phyloP scores from a whole-genome alignment of 169 alveolate genomes.

The Plasmodium gallinaceum region DNA sequence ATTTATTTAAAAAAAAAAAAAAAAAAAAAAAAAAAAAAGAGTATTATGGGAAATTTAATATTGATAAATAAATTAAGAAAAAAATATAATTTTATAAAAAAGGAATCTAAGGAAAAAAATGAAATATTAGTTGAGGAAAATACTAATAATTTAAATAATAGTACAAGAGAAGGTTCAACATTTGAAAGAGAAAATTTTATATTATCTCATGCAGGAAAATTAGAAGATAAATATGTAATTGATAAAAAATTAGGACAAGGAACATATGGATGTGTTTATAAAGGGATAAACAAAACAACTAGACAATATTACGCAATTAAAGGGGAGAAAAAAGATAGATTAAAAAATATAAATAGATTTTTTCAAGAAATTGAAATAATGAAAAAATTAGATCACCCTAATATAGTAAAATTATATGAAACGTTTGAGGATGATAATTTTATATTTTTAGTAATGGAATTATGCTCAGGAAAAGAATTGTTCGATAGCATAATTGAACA shows the following conservation, averaged over 20 bases:
- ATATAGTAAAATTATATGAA: conserved; percentile 92
- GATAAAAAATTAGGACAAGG: conserved; percentile 91
- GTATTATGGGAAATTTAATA: background rate
- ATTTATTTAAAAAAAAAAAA: too few species aligned
- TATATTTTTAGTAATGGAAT: conserved; percentile 93
- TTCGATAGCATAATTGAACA: conserved; percentile 94
- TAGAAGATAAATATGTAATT: conserved; percentile 89
- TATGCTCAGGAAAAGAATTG: conserved; percentile 96
- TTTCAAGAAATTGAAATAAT: conserved; percentile 91
- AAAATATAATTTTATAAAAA: background rate
- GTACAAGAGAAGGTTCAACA: conserved; percentile 7
- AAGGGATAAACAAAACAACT: conserved; percentile 89
- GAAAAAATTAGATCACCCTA: conserved; percentile 94
- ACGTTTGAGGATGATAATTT: conserved; percentile 92
- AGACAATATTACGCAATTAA: conserved; percentile 90
- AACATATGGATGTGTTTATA: conserved; percentile 91
- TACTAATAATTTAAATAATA: background rate
- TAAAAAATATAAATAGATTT: conserved; percentile 90
- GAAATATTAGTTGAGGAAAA: background rate
- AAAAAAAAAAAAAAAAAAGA: background rate
- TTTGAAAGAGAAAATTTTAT: background rate
- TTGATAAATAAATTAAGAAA: background rate
- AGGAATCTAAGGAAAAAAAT: background rate
- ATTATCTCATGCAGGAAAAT: conserved; percentile 33
- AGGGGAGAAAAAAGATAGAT: conserved; percentile 87